Conservation (phyloP, 345 rosid genomes). For the Eucalyptus marginata region DNA sequence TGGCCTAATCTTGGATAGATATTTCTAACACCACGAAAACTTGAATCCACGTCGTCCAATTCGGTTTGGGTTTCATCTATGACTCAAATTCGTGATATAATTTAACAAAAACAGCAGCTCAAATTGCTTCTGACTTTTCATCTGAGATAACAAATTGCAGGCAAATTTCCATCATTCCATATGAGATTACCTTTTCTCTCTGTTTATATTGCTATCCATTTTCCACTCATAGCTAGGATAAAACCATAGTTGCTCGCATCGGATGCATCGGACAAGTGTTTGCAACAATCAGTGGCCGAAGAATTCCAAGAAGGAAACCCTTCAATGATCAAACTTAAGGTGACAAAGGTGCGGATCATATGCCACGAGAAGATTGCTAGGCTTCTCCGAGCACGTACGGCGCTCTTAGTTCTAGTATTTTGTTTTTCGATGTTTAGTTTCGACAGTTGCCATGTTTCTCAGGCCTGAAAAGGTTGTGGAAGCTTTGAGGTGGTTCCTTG, state of each 20-base stretch:
- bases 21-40: accelerated
- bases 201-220: neutral
- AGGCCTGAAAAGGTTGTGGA: constrained; percentile 93
- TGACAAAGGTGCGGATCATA: constrained; percentile 76
- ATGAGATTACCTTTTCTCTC: no score
- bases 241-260: constrained; percentile 48
- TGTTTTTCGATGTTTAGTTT: no score
- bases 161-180: no score
- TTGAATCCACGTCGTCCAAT: no score
- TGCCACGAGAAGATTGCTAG: constrained; percentile 94
- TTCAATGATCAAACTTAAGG: constrained; percentile 32
- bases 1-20: no score
- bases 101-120: no score
- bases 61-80: accelerated
- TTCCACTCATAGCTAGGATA: constrained; percentile 48
- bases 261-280: constrained; percentile 74
- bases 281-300: constrained; percentile 68
- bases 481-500: constrained; percentile 47
- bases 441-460: neutral
- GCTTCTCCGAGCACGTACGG: neutral
- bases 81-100: no score
- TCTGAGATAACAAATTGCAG: no score
- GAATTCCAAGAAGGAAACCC: constrained; percentile 71
- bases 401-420: neutral
- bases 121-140: accelerated